These are phyloP conservation scores for Naematelia encephala DNA, from an alignment of 768 basidiomycete genomes.

Conservation along the genomic window DNA sequence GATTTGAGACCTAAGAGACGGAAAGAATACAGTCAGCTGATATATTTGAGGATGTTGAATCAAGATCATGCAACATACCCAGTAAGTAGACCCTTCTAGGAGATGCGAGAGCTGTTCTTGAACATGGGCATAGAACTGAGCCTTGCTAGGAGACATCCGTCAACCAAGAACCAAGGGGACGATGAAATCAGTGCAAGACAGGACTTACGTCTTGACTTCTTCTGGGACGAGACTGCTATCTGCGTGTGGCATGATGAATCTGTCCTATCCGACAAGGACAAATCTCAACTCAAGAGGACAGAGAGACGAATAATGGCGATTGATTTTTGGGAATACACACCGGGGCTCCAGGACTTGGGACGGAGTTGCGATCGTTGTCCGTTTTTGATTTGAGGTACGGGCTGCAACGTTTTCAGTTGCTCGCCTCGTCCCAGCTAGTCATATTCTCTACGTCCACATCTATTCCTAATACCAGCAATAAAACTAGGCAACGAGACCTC, in stretches of 20 bases:
- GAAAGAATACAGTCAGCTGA: slow-evolving; percentile 5
- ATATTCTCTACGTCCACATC: neutral
- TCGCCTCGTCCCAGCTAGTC: neutral
- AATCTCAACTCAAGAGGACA: no score
- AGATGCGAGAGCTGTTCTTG: slow-evolving; percentile 62
- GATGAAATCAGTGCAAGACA: neutral
- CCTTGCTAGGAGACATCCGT: slow-evolving; percentile 54
- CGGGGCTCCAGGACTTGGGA: no score
- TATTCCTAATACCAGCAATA: neutral
- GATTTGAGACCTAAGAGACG: slow-evolving; percentile 89
- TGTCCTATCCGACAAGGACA: neutral
- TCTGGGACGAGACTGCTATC: slow-evolving; percentile 71
- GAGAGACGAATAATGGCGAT: no score
- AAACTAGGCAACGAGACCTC: no score
- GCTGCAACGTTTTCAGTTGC: neutral
- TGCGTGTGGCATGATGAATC: slow-evolving; percentile 71
- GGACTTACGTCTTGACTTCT: slow-evolving; percentile 57
- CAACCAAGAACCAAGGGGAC: neutral
- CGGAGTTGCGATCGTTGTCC: no score
- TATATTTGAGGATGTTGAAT: neutral
- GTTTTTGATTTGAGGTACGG: no score
- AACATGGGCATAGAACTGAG: slow-evolving; percentile 77
- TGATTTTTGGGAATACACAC: no score
- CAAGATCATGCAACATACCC: slow-evolving; percentile 60
- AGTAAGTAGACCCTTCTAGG: slow-evolving; percentile 66